Evolutionary conservation across 2,329 filamentous ascomycete species (phyloP).

Genomic region (Aureobasidium sp.): DNA sequence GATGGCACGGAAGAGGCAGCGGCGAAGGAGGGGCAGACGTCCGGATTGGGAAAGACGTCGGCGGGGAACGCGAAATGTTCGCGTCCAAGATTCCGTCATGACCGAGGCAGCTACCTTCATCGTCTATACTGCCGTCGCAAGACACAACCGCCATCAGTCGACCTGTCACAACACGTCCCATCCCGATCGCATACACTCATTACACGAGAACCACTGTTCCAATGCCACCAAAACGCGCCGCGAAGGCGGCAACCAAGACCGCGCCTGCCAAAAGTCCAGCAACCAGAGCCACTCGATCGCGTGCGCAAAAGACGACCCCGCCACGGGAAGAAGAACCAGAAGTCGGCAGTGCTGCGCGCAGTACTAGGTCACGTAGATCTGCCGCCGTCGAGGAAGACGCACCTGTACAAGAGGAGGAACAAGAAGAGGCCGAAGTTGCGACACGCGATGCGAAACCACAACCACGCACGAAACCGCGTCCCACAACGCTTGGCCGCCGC

Average conservation of each 20-base stretch:
- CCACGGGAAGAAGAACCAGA: constrained; percentile 19
- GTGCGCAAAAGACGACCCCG: constrained; percentile 25
- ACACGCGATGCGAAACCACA: constrained; percentile 11
- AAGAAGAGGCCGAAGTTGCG: constrained; percentile 8
- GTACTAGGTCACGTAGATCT: constrained; percentile 24
- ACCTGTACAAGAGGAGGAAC: background rate
- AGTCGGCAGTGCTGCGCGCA: constrained; percentile 22
- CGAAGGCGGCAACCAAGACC: constrained; percentile 15
- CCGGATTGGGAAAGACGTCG: constrained; percentile 1
- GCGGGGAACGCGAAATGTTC: constrained; percentile 1
- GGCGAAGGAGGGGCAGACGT: background rate
- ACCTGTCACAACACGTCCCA: background rate
- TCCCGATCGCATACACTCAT: background rate
- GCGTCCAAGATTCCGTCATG: constrained; percentile 11
- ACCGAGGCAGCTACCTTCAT: constrained; percentile 6
- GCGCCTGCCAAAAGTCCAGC: constrained; percentile 1
- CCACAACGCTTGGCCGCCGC: constrained; percentile 19
- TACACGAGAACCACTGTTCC: background rate
- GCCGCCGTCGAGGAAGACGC: constrained; percentile 11
- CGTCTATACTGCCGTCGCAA: constrained; percentile 6
- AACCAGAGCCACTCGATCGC: constrained; percentile 18
- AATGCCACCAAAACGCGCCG: constrained; percentile 20
- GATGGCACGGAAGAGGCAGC: background rate
- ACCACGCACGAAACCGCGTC: constrained; percentile 12
- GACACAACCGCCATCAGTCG: background rate